Conservation (phyloP, 163 green algal genomes). For the Prototheca wickerhamii region DNA sequence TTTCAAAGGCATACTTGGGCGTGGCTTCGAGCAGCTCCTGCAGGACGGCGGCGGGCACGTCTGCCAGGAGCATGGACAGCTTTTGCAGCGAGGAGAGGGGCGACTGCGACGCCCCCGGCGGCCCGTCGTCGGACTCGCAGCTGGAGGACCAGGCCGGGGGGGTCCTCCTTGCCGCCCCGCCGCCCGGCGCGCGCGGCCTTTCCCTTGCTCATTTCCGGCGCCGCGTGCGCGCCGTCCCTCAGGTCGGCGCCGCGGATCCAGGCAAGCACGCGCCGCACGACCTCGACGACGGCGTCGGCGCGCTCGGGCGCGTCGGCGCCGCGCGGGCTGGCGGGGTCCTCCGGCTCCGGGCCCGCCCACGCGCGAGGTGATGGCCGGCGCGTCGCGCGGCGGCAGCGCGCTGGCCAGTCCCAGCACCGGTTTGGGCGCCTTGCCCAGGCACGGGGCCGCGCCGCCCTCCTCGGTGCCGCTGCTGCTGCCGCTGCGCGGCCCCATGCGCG, state of each 20-base stretch:
- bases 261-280: conserved; percentile 15
- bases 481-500: background rate
- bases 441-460: background rate
- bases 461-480: background rate
- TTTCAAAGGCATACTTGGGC: background rate
- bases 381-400: background rate
- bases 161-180: too few species aligned
- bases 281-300: conserved; percentile 9
- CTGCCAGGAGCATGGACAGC: conserved; percentile 18
- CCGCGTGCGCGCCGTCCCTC: too few species aligned
- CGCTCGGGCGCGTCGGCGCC: too few species aligned
- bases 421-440: background rate
- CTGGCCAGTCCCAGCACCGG: background rate
- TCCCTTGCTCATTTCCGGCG: background rate
- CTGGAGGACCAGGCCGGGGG: too few species aligned
- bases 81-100: conserved; percentile 10
- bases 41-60: conserved; percentile 20
- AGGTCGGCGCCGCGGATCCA: conserved; percentile 20
- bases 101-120: background rate
- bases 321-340: background rate
- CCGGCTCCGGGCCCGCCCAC: background rate
- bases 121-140: background rate
- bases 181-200: too few species aligned
- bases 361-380: background rate
- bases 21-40: conserved; percentile 30